A percentile compares a stretch with the other conserved stretches of the same genome.
phyloP scores from a whole-genome alignment of 495 filamentous ascomycete genomes.

The Penicillium silybi region DNA sequence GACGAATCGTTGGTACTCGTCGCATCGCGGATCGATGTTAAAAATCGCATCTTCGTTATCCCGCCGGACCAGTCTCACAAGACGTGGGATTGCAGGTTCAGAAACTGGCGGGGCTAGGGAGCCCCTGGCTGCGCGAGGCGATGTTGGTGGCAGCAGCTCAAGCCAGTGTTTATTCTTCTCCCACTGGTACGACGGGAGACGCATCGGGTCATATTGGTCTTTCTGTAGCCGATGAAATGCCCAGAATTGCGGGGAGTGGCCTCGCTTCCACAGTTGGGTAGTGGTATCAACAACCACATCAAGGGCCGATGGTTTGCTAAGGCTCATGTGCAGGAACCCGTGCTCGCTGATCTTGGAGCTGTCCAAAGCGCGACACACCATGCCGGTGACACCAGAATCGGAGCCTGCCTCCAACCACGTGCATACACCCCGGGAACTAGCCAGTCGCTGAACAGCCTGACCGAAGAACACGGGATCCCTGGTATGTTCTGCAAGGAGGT shows the following conservation, averaged over 20 bases:
- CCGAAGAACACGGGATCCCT: conserved; percentile 48
- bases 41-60: too few species aligned
- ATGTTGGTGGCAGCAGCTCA: too few species aligned
- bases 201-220: conserved; percentile 26
- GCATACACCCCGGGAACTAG: conserved; percentile 11
- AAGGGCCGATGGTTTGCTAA: too few species aligned
- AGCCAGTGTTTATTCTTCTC: conserved; percentile 42
- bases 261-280: conserved; percentile 42
- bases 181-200: conserved; percentile 53
- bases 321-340: too few species aligned
- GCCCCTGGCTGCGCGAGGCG: too few species aligned
- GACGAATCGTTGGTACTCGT: too few species aligned
- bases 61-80: too few species aligned
- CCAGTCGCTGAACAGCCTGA: conserved; percentile 43
- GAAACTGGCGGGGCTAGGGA: too few species aligned
- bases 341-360: too few species aligned
- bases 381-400: conserved; percentile 34
- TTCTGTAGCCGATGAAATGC: conserved; percentile 36
- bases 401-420: conserved; percentile 52
- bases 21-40: too few species aligned
- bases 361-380: background rate
- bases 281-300: conserved; percentile 27
- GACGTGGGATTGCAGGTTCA: too few species aligned
- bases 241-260: conserved; percentile 42
- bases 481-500: conserved; percentile 44